A percentile compares a stretch with the other conserved stretches of the same genome.
Evolutionary conservation across 2,329 filamentous ascomycete species (phyloP).

Genomic region (Penicillium sp.): DNA sequence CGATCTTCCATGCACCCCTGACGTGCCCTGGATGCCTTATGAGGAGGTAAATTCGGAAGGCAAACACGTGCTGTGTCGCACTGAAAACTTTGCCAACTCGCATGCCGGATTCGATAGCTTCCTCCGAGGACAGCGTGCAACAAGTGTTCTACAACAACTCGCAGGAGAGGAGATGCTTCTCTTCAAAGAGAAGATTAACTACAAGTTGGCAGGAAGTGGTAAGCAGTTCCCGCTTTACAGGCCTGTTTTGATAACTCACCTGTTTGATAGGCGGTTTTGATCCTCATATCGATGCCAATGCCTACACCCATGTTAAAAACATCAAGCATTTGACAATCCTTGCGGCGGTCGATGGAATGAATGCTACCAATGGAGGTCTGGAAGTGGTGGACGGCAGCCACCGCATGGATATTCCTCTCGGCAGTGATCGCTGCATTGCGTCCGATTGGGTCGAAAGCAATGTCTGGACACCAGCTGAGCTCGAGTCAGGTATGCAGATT

Average conservation of each 20-base stretch:
- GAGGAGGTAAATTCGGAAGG: conserved; percentile 29
- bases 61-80: conserved; percentile 27
- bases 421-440: conserved; percentile 30
- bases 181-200: conserved; percentile 41
- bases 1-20: conserved; percentile 25
- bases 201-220: conserved; percentile 37
- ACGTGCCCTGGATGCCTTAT: conserved; percentile 30
- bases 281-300: conserved; percentile 37
- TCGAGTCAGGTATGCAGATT: conserved; percentile 26
- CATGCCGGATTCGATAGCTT: conserved; percentile 30
- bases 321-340: conserved; percentile 38
- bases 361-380: conserved; percentile 32
- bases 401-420: conserved; percentile 29
- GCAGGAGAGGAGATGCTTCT: conserved; percentile 35
- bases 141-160: conserved; percentile 27
- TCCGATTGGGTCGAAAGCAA: conserved; percentile 30
- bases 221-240: neutral
- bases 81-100: conserved; percentile 30
- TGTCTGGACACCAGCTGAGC: conserved; percentile 29
- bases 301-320: conserved; percentile 36
- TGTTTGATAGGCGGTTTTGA: conserved; percentile 28
- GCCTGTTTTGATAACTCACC: neutral
- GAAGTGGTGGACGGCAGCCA: conserved; percentile 37
- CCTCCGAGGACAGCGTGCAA: conserved; percentile 28
- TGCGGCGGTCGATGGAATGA: conserved; percentile 34